Base-by-base conservation (phyloP, 2,329 filamentous ascomycete species). In the Ustilaginoidea virens region DNA sequence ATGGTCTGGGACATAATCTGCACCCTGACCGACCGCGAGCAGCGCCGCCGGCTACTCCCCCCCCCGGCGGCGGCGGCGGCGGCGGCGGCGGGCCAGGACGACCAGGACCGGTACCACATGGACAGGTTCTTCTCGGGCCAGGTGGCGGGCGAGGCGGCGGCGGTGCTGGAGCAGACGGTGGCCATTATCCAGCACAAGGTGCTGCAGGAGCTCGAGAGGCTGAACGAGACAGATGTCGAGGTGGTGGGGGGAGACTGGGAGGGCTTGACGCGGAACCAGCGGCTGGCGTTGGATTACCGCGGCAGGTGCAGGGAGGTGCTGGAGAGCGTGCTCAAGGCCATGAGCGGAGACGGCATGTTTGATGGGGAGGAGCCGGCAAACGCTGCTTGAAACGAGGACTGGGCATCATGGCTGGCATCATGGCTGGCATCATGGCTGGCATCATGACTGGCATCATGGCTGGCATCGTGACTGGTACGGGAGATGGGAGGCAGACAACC, bases 1-100 rank as follows among this genome's bases (percentile, higher is more conserved):
- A 60, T 73, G 41, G 51, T 69, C 5, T 61, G 60, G 48, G 60
- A 68, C 31, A 54, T 72, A 1, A 49, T 59, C 24, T 45, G 46
- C 29, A 47, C 50, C 1, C 52, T 59, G 13, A 52, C 47, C 31
- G 53, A 43, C n/a, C 44, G 40, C 23, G 51, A 45, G 28, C 47
- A 43, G 27, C 37, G 40, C 17, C 36, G 37, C 23, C 33, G 45
- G 29, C 36, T 55, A 33, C 20, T 53, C 20, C 36, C 26, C 36
- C 48, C 8, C 30, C 41, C 19, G 16, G 36, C 15, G 32, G 29
- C 5, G 32, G 29, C 17, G n/a, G 22, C 2, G 29, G 26, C 11
- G 7, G 19, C 3, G 31, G 40, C 5, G 44, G 43, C 1, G 43
- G 43, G 1, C 45, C 37, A n/a, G 35, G 48, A 11, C 34, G 51